Base-by-base conservation (phyloP, 2,329 filamentous ascomycete species). In the Zymoseptoria ardabiliae region DNA sequence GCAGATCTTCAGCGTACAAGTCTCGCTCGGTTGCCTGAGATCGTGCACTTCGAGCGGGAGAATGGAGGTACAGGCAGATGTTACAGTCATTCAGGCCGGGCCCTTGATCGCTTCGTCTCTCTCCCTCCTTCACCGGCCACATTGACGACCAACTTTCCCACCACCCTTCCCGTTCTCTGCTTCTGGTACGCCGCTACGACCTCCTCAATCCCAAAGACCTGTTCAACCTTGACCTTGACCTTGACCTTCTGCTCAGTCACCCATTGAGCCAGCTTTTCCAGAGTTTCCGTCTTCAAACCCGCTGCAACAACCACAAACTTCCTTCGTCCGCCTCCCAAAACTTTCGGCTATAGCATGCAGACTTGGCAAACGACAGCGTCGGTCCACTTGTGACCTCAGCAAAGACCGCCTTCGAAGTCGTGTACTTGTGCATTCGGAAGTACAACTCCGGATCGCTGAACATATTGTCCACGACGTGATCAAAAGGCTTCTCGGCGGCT, bases 161-260 rank as follows among this genome's bases (percentile, higher is more conserved):
- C 80, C 1, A 81, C 76, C 30, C 79, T 76, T 0, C 81, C 80
- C 0, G 75, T 80, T 73, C 81, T 85, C 66, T 87, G 67, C 67
- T 78, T 83, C 69, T 80, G 78, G 70, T 82, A 85, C 1, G 83
- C 85, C 66, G 80, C 77, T 0, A 79, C 77, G 2, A 76, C 79
- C 58, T 87, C 78, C 52, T 83, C 81, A 66, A 83, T 82, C 11
- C 76, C 73, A 65, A 80, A 85, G 1, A 75, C 73, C 61, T 79
- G 74, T 66, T 86, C 85, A 50, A 87, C 71, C 0, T n/a, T n/a
- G n/a, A 84, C 76, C n/a, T n/a, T n/a, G 1, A 78, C 69, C 72
- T 77, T 81, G 22, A 88, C 63, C 69, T 82, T 86, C 1, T 82
- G 83, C 64, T 86, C 79, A 20, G 73, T 69, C 71, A 88, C 74